Evolutionary conservation across 2,329 filamentous ascomycete species (phyloP), one percentile per base, ranked within the genome.

Genomic region (Colletotrichum graminicola): DNA sequence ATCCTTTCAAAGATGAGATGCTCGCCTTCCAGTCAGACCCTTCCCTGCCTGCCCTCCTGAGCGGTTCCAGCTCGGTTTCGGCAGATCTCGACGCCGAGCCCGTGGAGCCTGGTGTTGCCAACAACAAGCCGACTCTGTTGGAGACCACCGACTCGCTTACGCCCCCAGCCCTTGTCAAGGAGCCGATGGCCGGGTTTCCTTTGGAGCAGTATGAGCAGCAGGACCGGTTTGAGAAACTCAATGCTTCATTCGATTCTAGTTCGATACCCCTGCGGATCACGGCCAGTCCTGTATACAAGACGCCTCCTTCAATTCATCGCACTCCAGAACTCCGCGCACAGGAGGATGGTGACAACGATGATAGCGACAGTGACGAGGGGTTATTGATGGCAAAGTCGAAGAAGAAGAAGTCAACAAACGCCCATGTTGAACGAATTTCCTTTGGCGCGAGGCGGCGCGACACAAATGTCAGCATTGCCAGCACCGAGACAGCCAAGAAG

Each of bases 401-500:
- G 77, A 88, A 84, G 77, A 83, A 83, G 70, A 77, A 79, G 29
- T 36, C 68, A 66, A 18, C 69, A 49, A 62, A 67, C 61, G 8
- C 45, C 12, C 49, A 52, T 5, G 78, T 72, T 59, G 80, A 73
- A 45, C 74, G 74, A 73, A 75, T 79, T 18, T 80, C 79, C 39
- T 81, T 81, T 62, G 81, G 80, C 56, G 80, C 84, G 2, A 82
- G 81, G 71, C 83, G 89, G 67, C 85, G 89, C 41, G 87, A 89
- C 74, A 91, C 89, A 0, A 89, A 90, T 74, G 87, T 86, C 1
- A 90, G 88, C 74, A 86, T 88, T 36, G 87, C 86, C 41, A 91
- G 89, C 76, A 90, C 88, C 1, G 89, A 91, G 75, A 91, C 89
- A 54, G 89, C 89, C 49, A 91, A 90, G 80, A 90, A 89, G 39